Percentiles rank a stretch among this genome's conserved stretches.
These are phyloP conservation scores for Eucalyptus guilfoylei DNA, from an alignment of 345 rosid genomes.

Conservation along the genomic window DNA sequence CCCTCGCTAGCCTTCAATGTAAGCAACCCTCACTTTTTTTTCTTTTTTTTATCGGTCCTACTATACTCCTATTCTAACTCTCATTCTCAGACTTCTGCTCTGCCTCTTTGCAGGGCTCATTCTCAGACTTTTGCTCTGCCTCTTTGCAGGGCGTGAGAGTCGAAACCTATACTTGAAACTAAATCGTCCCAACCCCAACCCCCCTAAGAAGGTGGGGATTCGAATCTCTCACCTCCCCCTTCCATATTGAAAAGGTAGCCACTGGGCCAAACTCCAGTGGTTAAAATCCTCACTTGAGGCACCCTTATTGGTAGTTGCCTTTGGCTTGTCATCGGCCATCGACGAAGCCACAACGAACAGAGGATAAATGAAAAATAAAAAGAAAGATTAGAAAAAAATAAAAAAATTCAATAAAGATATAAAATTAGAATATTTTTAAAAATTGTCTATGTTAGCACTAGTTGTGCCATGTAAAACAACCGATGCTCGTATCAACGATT, in stretches of 20 bases:
- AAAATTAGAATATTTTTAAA: too few species aligned
- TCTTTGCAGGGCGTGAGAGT: accelerated
- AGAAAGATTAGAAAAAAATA: too few species aligned
- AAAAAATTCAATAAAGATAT: too few species aligned
- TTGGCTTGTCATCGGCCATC: accelerated
- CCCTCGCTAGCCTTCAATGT: too few species aligned
- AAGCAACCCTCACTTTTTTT: too few species aligned
- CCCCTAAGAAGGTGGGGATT: accelerated
- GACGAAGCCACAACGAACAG: accelerated
- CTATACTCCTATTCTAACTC: too few species aligned
- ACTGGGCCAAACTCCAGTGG: accelerated
- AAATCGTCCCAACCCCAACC: accelerated
- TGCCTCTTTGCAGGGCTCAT: too few species aligned
- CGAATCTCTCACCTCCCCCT: accelerated
- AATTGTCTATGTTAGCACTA: too few species aligned
- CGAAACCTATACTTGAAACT: accelerated
- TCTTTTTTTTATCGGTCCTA: too few species aligned
- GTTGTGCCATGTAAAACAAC: accelerated
- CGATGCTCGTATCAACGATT: too few species aligned
- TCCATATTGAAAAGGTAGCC: accelerated
- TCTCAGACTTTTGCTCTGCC: too few species aligned
- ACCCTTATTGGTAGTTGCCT: not conserved
- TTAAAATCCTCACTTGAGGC: not conserved
- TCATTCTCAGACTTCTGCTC: too few species aligned
- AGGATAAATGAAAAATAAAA: not conserved